Conservation (phyloP, 2,329 filamentous ascomycete species). For the Zymoseptoria passerinii region DNA sequence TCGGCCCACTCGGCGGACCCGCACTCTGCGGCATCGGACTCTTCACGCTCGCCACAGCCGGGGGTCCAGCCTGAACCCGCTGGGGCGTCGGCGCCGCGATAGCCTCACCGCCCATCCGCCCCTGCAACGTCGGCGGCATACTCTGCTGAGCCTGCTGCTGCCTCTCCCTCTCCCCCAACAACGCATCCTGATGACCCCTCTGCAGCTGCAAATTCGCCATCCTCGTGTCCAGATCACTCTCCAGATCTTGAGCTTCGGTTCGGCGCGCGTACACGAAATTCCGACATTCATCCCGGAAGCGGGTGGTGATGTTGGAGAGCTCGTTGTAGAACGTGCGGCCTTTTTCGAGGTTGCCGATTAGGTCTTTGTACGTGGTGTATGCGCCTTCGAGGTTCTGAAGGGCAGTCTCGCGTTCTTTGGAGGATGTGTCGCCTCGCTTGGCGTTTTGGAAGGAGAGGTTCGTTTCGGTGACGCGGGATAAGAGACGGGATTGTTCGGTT, state of each 20-base stretch:
- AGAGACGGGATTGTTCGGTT: slow-evolving; percentile 65
- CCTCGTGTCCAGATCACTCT: slow-evolving; percentile 56
- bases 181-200: slow-evolving; percentile 31
- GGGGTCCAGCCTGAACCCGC: slow-evolving; percentile 27
- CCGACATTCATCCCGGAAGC: slow-evolving; percentile 72
- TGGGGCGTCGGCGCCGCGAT: slow-evolving; percentile 48
- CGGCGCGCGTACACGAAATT: slow-evolving; percentile 73
- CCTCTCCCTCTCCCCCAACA: slow-evolving; percentile 32
- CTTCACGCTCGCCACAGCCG: slow-evolving; percentile 22
- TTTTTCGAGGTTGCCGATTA: slow-evolving; percentile 81
- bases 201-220: slow-evolving; percentile 51
- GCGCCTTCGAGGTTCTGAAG: slow-evolving; percentile 83
- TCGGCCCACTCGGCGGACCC: background rate
- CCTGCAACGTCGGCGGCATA: slow-evolving; percentile 12
- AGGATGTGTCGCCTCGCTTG: slow-evolving; percentile 57
- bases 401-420: slow-evolving; percentile 71
- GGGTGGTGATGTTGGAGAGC: slow-evolving; percentile 73
- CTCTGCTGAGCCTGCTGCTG: slow-evolving; percentile 23
- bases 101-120: slow-evolving; percentile 21
- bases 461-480: slow-evolving; percentile 61
- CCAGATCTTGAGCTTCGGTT: slow-evolving; percentile 69
- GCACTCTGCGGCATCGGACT: slow-evolving; percentile 9
- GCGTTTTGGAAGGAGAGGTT: slow-evolving; percentile 72
- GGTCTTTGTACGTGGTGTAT: slow-evolving; percentile 94
- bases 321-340: slow-evolving; percentile 97